Conservation (phyloP, 768 basidiomycete genomes). For the Agrocybe chaxingu region DNA sequence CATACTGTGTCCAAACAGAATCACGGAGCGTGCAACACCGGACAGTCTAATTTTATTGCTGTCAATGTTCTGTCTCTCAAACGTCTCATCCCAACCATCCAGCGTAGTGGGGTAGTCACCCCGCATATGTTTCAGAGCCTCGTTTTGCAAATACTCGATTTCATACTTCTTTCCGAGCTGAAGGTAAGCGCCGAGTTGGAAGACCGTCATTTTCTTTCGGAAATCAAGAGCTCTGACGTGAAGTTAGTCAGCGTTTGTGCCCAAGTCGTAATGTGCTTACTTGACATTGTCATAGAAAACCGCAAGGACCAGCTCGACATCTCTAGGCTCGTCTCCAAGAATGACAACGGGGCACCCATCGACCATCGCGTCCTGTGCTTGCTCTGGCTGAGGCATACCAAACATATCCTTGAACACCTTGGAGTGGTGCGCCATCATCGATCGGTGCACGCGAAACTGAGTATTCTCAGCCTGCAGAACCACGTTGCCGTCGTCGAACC, state of each 20-base stretch:
- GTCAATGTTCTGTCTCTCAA: not conserved
- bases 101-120: slow-evolving; percentile 1
- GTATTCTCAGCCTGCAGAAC: slow-evolving; percentile 4
- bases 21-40: not conserved
- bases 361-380: not conserved
- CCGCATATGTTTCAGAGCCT: not conserved
- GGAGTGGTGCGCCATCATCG: slow-evolving; percentile 4
- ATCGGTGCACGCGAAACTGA: slow-evolving; percentile 5
- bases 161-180: slow-evolving; percentile 8
- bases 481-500: slow-evolving; percentile 7
- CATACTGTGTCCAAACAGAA: no score
- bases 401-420: slow-evolving; percentile 5
- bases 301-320: slow-evolving; percentile 1
- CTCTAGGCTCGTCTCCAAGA: not conserved
- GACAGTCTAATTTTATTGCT: not conserved
- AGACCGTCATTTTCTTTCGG: not conserved
- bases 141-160: not conserved
- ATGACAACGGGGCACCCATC: slow-evolving; percentile 3
- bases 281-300: slow-evolving; percentile 3
- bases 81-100: not conserved
- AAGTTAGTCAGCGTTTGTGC: no score
- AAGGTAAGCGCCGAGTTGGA: not conserved
- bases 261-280: not conserved
- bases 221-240: not conserved
- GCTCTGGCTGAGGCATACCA: not conserved